Percentiles rank a stretch among this genome's conserved stretches.
These are phyloP conservation scores for Amanita inopinata DNA, from an alignment of 768 basidiomycete genomes.

Conservation along the genomic window DNA sequence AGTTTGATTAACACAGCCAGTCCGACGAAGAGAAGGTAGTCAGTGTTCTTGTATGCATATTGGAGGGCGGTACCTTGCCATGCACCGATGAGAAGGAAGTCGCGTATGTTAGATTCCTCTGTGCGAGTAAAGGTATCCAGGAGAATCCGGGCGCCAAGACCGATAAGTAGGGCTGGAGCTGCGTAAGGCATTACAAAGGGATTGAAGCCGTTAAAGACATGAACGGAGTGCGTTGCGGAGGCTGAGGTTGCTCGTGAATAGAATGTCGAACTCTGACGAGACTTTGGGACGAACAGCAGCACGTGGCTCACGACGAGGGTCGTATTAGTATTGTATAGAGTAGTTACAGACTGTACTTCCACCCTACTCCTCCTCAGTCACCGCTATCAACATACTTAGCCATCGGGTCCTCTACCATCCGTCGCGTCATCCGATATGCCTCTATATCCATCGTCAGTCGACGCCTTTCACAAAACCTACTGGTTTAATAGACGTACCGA, in stretches of 20 bases:
- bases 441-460: slow-evolving; percentile 38
- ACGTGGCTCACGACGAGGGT: background rate
- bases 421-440: slow-evolving; percentile 80
- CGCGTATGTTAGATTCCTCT: slow-evolving; percentile 38
- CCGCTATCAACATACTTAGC: slow-evolving; percentile 76
- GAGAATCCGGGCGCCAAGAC: slow-evolving; percentile 63
- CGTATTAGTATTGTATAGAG: background rate
- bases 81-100: slow-evolving; percentile 58
- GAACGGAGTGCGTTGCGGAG: slow-evolving; percentile 3
- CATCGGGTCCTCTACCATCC: slow-evolving; percentile 84
- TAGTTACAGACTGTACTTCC: background rate
- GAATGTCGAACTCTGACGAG: too few relatives aligned
- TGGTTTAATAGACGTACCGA: slow-evolving; percentile 57
- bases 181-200: slow-evolving; percentile 29
- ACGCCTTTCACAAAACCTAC: too few relatives aligned
- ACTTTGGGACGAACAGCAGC: too few relatives aligned
- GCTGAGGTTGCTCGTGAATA: background rate
- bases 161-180: slow-evolving; percentile 61
- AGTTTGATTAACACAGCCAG: slow-evolving; percentile 53
- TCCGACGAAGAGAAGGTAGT: slow-evolving; percentile 45
- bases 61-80: slow-evolving; percentile 73
- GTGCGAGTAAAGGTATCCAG: slow-evolving; percentile 47
- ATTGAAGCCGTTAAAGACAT: slow-evolving; percentile 2
- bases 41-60: slow-evolving; percentile 47
- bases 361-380: slow-evolving; percentile 10